Evolutionary conservation across 2,329 filamentous ascomycete genomes (phyloP).

Genomic region (Lasiodiplodia hormozganensis): DNA sequence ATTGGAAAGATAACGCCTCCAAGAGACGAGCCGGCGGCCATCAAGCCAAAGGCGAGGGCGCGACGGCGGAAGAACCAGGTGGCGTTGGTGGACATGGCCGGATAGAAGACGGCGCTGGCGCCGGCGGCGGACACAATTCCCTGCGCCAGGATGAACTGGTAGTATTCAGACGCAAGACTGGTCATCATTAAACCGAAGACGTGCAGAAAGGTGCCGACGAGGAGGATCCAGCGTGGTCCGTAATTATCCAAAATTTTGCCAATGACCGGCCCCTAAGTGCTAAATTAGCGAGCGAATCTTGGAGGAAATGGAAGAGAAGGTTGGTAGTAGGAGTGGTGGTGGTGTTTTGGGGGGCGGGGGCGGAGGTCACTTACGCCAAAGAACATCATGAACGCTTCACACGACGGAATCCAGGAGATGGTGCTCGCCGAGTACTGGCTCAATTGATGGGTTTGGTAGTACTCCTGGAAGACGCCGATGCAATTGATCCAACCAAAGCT

Average conservation of each 20-base stretch:
- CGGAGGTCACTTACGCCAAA: conserved; percentile 47
- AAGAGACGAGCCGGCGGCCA: conserved; percentile 52
- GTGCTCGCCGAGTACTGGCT: conserved; percentile 46
- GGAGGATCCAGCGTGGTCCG: conserved; percentile 64
- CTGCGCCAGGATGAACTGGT: conserved; percentile 63
- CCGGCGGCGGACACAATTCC: conserved; percentile 60
- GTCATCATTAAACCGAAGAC: conserved; percentile 71
- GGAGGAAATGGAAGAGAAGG: no score
- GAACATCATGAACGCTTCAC: conserved; percentile 59
- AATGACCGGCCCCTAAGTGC: conserved; percentile 62
- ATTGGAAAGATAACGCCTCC: no score
- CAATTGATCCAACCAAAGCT: conserved; percentile 54
- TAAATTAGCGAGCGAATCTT: conserved; percentile 7
- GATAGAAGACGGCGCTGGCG: conserved; percentile 58
- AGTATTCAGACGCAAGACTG: conserved; percentile 62
- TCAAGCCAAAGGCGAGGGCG: conserved; percentile 55
- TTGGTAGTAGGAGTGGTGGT: no score
- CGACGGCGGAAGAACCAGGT: conserved; percentile 60
- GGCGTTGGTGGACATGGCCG: conserved; percentile 50
- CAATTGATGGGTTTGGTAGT: conserved; percentile 54
- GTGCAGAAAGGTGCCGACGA: conserved; percentile 61
- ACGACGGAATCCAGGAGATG: conserved; percentile 56
- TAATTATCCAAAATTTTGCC: conserved; percentile 69
- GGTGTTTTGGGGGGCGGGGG: not conserved
- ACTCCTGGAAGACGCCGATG: conserved; percentile 55